Conservation (phyloP, 2,329 filamentous ascomycete genomes). For the Dactylellina drechsleri region DNA sequence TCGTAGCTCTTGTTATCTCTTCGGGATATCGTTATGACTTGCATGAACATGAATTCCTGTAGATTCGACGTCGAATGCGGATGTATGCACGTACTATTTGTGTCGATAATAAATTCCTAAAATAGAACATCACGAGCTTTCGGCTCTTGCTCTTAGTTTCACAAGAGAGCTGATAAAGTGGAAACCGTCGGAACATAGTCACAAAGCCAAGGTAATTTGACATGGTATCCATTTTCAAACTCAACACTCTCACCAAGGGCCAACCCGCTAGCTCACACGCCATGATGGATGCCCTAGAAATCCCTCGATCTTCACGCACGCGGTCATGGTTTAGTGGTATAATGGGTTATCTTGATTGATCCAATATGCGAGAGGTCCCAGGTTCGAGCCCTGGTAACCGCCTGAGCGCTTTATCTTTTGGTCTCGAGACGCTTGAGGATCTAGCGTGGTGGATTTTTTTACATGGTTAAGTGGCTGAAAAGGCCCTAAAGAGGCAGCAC, state of each 20-base stretch:
- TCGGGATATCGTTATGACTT: not conserved
- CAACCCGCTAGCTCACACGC: not conserved
- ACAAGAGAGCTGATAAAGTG: not conserved
- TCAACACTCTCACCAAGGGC: not conserved
- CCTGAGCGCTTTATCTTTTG: conserved; percentile 43
- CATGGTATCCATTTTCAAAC: not conserved
- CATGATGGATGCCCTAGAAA: conserved; percentile 31
- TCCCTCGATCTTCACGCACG: conserved; percentile 29
- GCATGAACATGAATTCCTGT: not conserved
- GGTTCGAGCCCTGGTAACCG: conserved; percentile 55
- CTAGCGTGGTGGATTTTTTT: not conserved
- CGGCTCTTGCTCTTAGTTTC: not conserved
- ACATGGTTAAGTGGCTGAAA: not conserved
- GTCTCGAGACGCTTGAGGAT: too few species aligned
- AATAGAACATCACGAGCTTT: conserved; percentile 6
- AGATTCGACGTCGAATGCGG: not conserved
- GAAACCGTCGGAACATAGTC: not conserved
- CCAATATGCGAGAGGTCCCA: conserved; percentile 54
- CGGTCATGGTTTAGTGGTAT: conserved; percentile 56
- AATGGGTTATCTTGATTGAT: conserved; percentile 45
- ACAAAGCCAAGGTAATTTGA: not conserved
- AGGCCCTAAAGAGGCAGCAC: not conserved
- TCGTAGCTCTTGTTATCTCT: not conserved
- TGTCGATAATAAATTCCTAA: not conserved
- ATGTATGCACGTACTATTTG: too few species aligned